Evolutionary conservation across 345 rosid genomes (phyloP).

Genomic region (Raphanus raphanistrum): DNA sequence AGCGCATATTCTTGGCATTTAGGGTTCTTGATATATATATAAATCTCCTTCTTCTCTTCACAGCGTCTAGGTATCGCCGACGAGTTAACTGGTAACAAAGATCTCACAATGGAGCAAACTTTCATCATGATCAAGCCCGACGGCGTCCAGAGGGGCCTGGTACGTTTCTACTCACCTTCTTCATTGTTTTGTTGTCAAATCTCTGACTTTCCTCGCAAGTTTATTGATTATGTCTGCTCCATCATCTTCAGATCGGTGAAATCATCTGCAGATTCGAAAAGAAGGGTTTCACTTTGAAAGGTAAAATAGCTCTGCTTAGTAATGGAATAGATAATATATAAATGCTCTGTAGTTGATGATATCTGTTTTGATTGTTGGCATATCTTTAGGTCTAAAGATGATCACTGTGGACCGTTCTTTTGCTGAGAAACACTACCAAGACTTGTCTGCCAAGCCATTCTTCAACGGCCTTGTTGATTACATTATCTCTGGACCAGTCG

Average conservation of each 20-base stretch:
- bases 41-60: background rate
- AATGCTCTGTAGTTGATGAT: background rate
- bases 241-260: constrained; percentile 63
- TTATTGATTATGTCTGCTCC: background rate
- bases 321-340: background rate
- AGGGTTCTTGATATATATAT: background rate
- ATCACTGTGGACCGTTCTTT: background rate
- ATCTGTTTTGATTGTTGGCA: no score
- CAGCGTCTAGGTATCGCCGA: background rate
- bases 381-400: background rate
- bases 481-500: background rate
- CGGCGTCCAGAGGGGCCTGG: background rate
- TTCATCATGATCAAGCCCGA: background rate
- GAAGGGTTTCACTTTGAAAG: constrained; percentile 45
- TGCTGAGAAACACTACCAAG: background rate
- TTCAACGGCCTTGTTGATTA: background rate
- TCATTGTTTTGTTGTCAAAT: background rate
- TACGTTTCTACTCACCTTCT: background rate
- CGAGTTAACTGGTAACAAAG: background rate
- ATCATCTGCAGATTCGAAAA: constrained; percentile 84
- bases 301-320: background rate
- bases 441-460: background rate
- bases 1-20: background rate
- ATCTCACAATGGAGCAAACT: background rate
- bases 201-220: background rate